Percentiles rank a stretch among this genome's conserved stretches.
phyloP scores from a whole-genome alignment of 2,329 filamentous ascomycete species.

The Juglanconis sp. region DNA sequence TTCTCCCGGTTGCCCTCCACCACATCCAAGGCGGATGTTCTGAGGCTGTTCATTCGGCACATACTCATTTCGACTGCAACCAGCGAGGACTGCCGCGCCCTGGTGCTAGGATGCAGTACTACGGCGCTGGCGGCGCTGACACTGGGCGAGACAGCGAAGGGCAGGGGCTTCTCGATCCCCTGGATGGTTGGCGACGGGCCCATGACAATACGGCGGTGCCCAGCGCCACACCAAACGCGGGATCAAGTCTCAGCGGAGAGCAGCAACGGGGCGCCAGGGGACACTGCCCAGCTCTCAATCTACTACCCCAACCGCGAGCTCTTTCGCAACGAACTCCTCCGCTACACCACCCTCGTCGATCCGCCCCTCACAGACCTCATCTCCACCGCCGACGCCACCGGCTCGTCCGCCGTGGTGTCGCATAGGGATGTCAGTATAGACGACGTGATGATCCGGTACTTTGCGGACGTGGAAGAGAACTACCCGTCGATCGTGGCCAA shows the following conservation, averaged over 20 bases:
- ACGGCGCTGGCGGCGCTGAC: constrained; percentile 84
- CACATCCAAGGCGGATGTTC: constrained; percentile 72
- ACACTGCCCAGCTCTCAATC: constrained; percentile 36
- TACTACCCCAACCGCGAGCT: constrained; percentile 84
- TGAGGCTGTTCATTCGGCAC: constrained; percentile 67
- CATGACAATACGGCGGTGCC: constrained; percentile 28
- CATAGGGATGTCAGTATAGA: constrained; percentile 84
- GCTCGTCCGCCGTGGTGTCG: constrained; percentile 45
- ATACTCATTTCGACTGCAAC: constrained; percentile 66
- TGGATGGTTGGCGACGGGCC: constrained; percentile 78
- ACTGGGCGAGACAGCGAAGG: constrained; percentile 85
- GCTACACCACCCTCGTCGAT: constrained; percentile 57
- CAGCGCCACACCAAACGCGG: background rate
- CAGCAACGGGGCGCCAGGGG: background rate
- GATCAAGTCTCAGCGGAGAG: constrained; percentile 7
- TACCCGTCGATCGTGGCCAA: constrained; percentile 93
- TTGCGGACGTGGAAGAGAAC: constrained; percentile 76
- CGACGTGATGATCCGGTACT: constrained; percentile 85
- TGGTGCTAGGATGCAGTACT: constrained; percentile 83
- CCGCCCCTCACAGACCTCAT: constrained; percentile 51
- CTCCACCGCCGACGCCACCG: constrained; percentile 32
- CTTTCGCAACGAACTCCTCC: constrained; percentile 73
- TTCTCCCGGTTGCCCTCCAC: constrained; percentile 65
- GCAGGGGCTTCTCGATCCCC: constrained; percentile 77
- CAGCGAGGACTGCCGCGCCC: constrained; percentile 58